Evolutionary conservation across 2,329 filamentous ascomycete species (phyloP), one percentile per base, ranked within the genome.

Genomic region (Stemphylium vesicarium): DNA sequence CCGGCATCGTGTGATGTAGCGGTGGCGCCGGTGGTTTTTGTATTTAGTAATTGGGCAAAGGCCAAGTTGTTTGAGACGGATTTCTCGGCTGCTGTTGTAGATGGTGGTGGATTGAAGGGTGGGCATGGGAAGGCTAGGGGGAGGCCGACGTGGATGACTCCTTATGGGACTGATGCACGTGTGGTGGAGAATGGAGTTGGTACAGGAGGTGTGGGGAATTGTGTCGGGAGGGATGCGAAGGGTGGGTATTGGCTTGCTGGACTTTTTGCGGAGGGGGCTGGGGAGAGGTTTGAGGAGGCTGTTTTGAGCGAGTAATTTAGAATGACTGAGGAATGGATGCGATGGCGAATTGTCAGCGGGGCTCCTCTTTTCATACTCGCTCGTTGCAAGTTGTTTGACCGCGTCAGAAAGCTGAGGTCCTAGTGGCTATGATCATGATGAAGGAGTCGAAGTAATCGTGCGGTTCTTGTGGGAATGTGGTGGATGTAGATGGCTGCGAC

Each of bases 181-280:
- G 31, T 35, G 12, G 46, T 16, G 45, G 41, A 16, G 15, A 40
- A 47, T 11, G 53, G 56, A 6, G 35, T 53, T 32, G 33, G 32
- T 15, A n/a, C 59, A 13, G 50, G 60, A 20, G 56, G 63, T 12
- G 22, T 56, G 3, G 60, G 47, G 10, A 42, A 13, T 31, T 56
- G 45, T 45, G 15, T 62, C 2, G 65, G 65, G 5, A 60, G 46
- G 50, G 65, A 68, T 56, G 18, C 20, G 26, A 37, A 58, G 36
- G 64, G 65, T 18, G 61, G 66, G 37, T 68, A 55, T 48, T 65
- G 62, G 60, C 2, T 66, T 40, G 53, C 45, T 8, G 39, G 26
- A 10, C 7, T 57, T n/a, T 20, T 50, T 38, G 33, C 45, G 12
- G 49, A 44, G 31, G 50, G 45, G 38, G 32, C 1, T 31, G 46